phyloP scores from a whole-genome alignment of 2,329 filamentous ascomycete genomes.

The Pezicula carpinea region DNA sequence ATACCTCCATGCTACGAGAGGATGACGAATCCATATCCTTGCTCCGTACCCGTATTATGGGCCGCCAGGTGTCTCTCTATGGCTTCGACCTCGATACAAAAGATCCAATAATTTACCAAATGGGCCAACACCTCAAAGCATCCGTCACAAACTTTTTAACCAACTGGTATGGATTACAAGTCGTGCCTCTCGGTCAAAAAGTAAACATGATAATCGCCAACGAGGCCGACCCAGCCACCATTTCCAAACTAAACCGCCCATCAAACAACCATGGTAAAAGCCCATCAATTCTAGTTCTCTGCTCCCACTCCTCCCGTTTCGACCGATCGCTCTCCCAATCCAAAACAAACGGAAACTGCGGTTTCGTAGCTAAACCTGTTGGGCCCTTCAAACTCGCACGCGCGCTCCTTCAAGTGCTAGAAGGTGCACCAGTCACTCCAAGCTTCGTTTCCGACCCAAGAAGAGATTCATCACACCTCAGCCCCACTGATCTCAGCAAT shows the following conservation, averaged over 20 bases:
- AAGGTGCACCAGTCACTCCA: constrained; percentile 16
- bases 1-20: constrained; percentile 14
- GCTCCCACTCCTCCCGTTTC: constrained; percentile 23
- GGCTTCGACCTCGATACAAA: constrained; percentile 21
- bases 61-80: constrained; percentile 20
- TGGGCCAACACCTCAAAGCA: constrained; percentile 16
- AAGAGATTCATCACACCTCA: neutral
- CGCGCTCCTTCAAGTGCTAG: constrained; percentile 23
- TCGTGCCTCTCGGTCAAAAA: constrained; percentile 22
- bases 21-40: constrained; percentile 20
- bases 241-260: constrained; percentile 13
- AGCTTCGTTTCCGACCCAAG: constrained; percentile 4
- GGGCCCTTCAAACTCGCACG: constrained; percentile 28
- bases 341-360: constrained; percentile 18
- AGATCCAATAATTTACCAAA: constrained; percentile 19
- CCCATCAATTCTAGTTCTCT: constrained; percentile 24
- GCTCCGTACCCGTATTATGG: constrained; percentile 15
- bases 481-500: constrained; percentile 18
- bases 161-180: constrained; percentile 26
- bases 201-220: constrained; percentile 24
- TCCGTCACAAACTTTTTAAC: constrained; percentile 23
- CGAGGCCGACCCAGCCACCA: constrained; percentile 13
- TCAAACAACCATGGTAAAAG: constrained; percentile 4
- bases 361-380: constrained; percentile 27
- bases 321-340: constrained; percentile 11